Percentiles rank a stretch among this genome's conserved stretches.
These are phyloP conservation scores for Aureobasidium sp. DNA, from an alignment of 2,329 filamentous ascomycete genomes.

Conservation along the genomic window DNA sequence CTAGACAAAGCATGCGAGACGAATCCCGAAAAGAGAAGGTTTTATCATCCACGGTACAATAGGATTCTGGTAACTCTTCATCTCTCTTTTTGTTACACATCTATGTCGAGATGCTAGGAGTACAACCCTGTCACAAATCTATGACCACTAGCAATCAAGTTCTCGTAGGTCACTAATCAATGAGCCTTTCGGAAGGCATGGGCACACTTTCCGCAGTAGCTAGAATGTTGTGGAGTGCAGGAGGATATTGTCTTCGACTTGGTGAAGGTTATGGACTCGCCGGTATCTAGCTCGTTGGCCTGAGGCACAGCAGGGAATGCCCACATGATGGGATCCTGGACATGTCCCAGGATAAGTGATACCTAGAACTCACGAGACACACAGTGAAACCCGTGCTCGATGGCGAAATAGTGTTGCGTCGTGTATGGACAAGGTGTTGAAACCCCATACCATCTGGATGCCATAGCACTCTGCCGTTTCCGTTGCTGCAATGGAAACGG, in stretches of 20 bases:
- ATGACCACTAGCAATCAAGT: background rate
- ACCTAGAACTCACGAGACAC: too few relatives aligned
- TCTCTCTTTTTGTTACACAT: background rate
- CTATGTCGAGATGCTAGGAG: background rate
- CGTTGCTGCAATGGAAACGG: background rate
- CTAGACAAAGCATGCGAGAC: too few relatives aligned
- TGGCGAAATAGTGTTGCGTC: background rate
- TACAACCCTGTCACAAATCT: background rate
- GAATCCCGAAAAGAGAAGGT: too few relatives aligned
- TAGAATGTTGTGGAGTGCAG: too few relatives aligned
- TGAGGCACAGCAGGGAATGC: background rate
- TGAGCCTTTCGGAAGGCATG: too few relatives aligned
- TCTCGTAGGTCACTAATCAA: too few relatives aligned
- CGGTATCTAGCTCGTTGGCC: too few relatives aligned
- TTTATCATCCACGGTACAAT: too few relatives aligned
- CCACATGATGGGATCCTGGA: background rate
- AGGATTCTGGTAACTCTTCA: background rate
- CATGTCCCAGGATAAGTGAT: too few relatives aligned
- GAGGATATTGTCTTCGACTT: too few relatives aligned
- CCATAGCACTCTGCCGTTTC: background rate
- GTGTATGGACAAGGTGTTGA: background rate
- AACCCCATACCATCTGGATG: background rate
- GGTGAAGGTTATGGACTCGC: too few relatives aligned
- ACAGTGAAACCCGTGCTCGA: background rate
- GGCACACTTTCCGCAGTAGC: too few relatives aligned